Percentiles rank a stretch among this genome's conserved stretches.
These are phyloP conservation scores for Cryptococcus sp. DNA, from an alignment of 1,284 basidiomycete species.

Conservation along the genomic window DNA sequence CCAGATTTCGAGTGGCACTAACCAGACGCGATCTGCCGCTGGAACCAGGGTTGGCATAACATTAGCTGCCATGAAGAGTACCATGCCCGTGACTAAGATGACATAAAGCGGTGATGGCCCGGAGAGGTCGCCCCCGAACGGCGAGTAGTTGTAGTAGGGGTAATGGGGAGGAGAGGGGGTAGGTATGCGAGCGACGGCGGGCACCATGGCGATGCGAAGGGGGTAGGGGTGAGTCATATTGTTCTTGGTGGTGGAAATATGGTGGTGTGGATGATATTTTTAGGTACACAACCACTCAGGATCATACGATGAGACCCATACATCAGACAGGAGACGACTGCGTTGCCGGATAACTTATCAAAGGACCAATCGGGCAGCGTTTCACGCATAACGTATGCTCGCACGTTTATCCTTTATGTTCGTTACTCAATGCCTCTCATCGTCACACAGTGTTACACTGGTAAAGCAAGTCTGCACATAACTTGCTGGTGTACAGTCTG, in stretches of 20 bases:
- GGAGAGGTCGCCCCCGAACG: constrained; percentile 1
- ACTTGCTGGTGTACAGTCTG: not conserved
- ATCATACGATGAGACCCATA: too few species aligned
- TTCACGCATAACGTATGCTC: too few species aligned
- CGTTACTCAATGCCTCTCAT: too few species aligned
- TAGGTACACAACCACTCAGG: too few species aligned
- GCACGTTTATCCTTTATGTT: too few species aligned
- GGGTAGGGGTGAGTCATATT: constrained; percentile 7
- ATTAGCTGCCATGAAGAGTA: constrained; percentile 35
- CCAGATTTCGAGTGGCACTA: constrained; percentile 1
- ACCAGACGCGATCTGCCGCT: constrained; percentile 24
- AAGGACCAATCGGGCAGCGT: not conserved
- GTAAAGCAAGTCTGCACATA: not conserved
- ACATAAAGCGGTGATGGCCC: constrained; percentile 30
- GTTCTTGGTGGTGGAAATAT: not conserved
- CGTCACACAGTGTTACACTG: too few species aligned
- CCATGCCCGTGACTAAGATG: constrained; percentile 34
- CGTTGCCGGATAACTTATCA: not conserved
- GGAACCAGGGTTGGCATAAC: constrained; percentile 31
- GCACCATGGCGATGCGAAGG: too few species aligned
- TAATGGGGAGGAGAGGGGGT: constrained; percentile 4
- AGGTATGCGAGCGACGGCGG: not conserved
- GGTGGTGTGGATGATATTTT: too few species aligned
- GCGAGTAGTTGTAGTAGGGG: constrained; percentile 9
- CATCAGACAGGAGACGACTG: too few species aligned